Evolutionary conservation across 176 grass and related monocot genomes (phyloP).

Genomic region (Dendrocalamus sinicus): DNA sequence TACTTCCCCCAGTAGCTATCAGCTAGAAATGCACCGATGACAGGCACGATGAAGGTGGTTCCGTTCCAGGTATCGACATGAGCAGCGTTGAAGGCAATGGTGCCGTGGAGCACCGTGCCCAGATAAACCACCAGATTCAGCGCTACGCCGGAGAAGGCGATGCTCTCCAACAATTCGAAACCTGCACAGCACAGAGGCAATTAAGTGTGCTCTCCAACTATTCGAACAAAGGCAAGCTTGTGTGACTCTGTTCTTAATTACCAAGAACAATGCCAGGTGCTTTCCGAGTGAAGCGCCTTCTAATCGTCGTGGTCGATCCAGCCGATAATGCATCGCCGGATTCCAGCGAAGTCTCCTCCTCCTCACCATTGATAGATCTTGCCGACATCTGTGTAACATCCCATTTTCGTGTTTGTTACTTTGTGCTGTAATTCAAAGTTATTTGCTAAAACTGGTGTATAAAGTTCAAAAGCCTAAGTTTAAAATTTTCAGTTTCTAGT

Average conservation of each 20-base stretch:
- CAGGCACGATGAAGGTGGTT: conserved; percentile 72
- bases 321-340: background rate
- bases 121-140: conserved; percentile 83
- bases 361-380: background rate
- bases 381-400: background rate
- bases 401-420: too few relatives aligned
- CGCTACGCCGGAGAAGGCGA: conserved; percentile 62
- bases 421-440: too few relatives aligned
- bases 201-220: conserved; percentile 51
- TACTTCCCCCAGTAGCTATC: conserved; percentile 79
- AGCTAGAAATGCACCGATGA: conserved; percentile 72
- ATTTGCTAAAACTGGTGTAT: too few relatives aligned
- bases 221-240: conserved; percentile 37
- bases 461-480: too few relatives aligned
- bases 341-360: conserved; percentile 32
- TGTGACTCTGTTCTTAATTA: background rate
- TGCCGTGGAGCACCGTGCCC: conserved; percentile 64
- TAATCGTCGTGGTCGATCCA: background rate
- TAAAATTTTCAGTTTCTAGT: too few relatives aligned
- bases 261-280: conserved; percentile 52
- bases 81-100: conserved; percentile 65
- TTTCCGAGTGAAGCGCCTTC: conserved; percentile 31
- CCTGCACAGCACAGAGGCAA: too few relatives aligned
- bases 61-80: conserved; percentile 79
- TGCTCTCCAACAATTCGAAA: background rate